A percentile compares a stretch with the other conserved stretches of the same genome.
These are phyloP conservation scores for Cryptococcus sp. DNA, from an alignment of 1,284 basidiomycete genomes.

Conservation along the genomic window DNA sequence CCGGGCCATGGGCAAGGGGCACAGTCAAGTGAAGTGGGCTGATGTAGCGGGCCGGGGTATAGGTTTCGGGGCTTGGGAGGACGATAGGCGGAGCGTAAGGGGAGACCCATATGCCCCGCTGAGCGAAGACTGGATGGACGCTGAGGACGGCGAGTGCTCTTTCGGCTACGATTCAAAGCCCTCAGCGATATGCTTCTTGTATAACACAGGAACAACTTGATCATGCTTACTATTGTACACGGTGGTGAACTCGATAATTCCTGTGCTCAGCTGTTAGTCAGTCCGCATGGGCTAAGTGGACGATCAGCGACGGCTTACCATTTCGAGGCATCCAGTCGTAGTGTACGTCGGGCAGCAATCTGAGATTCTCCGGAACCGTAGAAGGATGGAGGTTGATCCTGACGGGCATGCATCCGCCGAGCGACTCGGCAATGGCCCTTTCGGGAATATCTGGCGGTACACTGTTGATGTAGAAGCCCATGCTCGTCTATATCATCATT, in stretches of 20 bases:
- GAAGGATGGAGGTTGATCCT: constrained; percentile 25
- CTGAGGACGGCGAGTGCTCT: constrained; percentile 81
- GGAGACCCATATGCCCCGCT: constrained; percentile 61
- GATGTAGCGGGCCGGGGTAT: constrained; percentile 28
- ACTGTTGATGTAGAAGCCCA: constrained; percentile 31
- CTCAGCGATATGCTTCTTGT: not conserved
- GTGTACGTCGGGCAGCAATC: constrained; percentile 36
- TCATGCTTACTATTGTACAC: constrained; percentile 20
- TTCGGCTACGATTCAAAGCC: constrained; percentile 62
- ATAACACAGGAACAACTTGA: not conserved
- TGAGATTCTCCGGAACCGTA: constrained; percentile 17
- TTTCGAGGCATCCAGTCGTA: constrained; percentile 45
- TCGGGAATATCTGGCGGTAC: constrained; percentile 31
- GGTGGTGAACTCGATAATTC: constrained; percentile 27
- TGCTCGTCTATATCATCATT: constrained; percentile 9
- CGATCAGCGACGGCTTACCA: constrained; percentile 18
- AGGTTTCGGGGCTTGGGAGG: constrained; percentile 58
- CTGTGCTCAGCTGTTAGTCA: not conserved
- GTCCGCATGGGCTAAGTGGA: no score
- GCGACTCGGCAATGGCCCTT: constrained; percentile 23
- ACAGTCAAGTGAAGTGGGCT: constrained; percentile 23
- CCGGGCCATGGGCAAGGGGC: constrained; percentile 57
- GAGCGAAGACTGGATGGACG: constrained; percentile 66
- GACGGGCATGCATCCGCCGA: constrained; percentile 30
- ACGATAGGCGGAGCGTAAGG: constrained; percentile 64